Conservation (phyloP, 2,329 filamentous ascomycete genomes). For the Pseudogymnoascus sp. region DNA sequence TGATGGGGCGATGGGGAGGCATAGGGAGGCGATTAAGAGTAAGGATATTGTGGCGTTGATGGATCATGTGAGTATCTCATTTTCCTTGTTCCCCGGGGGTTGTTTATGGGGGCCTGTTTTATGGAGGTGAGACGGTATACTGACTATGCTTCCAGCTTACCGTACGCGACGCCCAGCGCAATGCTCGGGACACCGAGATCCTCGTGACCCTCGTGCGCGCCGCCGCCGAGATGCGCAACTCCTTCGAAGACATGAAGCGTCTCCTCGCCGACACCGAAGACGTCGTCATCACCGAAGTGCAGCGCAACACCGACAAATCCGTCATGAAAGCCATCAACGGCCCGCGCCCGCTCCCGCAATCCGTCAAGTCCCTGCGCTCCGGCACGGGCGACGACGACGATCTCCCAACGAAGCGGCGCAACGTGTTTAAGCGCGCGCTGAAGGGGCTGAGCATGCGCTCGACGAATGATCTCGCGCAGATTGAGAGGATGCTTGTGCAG, state of each 20-base stretch:
- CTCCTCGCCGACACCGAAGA: constrained; percentile 86
- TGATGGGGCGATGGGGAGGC: constrained; percentile 77
- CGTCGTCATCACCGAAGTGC: constrained; percentile 77
- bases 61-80: constrained; percentile 64
- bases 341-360: constrained; percentile 71
- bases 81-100: constrained; percentile 9
- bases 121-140: neutral
- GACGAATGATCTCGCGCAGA: constrained; percentile 76
- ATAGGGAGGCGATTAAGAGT: constrained; percentile 86
- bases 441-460: constrained; percentile 85
- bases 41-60: constrained; percentile 96
- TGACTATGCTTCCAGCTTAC: constrained; percentile 52
- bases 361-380: constrained; percentile 33
- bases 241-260: constrained; percentile 90
- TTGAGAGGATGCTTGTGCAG: constrained; percentile 87
- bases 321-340: constrained; percentile 76
- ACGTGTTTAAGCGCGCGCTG: constrained; percentile 88
- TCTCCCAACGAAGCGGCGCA: constrained; percentile 70
- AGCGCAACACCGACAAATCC: constrained; percentile 79
- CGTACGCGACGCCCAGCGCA: constrained; percentile 91
- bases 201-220: constrained; percentile 88
- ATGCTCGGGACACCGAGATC: constrained; percentile 93
- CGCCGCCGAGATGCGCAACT: constrained; percentile 93
- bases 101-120: neutral
- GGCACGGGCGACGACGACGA: constrained; percentile 52